phyloP scores from a whole-genome alignment of 208 protist genomes.

The Acanthamoeba lenticulata region DNA sequence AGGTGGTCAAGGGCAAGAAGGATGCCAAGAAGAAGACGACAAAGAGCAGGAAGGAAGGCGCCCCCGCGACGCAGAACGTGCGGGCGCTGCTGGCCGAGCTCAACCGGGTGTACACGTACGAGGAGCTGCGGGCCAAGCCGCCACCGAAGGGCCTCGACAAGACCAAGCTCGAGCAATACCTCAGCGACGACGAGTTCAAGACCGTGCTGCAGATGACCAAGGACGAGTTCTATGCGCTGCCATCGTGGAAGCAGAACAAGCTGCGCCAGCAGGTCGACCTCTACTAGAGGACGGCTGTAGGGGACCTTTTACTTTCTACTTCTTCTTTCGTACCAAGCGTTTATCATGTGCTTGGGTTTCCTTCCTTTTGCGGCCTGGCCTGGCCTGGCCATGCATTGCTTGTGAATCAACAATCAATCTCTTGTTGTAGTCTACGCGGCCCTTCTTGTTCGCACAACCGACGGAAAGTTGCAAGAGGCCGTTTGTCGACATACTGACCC shows the following conservation, averaged over 20 bases:
- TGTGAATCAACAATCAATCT: no score
- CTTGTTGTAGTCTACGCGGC: no score
- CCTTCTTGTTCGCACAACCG: no score
- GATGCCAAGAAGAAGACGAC: slow-evolving; percentile 16
- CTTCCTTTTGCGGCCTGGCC: no score
- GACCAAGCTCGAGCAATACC: slow-evolving; percentile 68
- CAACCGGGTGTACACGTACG: slow-evolving; percentile 37
- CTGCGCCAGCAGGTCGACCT: slow-evolving; percentile 18
- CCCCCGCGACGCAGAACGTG: slow-evolving; percentile 37
- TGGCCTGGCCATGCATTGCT: no score
- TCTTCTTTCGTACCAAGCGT: no score
- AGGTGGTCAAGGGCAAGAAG: background rate
- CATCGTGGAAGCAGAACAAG: slow-evolving; percentile 63
- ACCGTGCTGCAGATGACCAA: slow-evolving; percentile 38
- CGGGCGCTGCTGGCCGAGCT: background rate
- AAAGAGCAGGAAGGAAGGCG: background rate
- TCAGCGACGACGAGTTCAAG: slow-evolving; percentile 70
- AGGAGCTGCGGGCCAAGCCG: slow-evolving; percentile 54
- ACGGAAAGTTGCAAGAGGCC: no score
- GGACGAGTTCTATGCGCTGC: slow-evolving; percentile 52
- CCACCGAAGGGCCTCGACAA: slow-evolving; percentile 61
- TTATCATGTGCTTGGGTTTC: no score
- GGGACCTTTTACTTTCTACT: no score
- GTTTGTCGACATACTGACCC: no score
- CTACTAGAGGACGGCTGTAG: no score